Percentiles rank a stretch among this genome's conserved stretches.
Evolutionary conservation across 352 stramenopile genomes (phyloP).

Genomic region (Globisporangium takayamanum): DNA sequence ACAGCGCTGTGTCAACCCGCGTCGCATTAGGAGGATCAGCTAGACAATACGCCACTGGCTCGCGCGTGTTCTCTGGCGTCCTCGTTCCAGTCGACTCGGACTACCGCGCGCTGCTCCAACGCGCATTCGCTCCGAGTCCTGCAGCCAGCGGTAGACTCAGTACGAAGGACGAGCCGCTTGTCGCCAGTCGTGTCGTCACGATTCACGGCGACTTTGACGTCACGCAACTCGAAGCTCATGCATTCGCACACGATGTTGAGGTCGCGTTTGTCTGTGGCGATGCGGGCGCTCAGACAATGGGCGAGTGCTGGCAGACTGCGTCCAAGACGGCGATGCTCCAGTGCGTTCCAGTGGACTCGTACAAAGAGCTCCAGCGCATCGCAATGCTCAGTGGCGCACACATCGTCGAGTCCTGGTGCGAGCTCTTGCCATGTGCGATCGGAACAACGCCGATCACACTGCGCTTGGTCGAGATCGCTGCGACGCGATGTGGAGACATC

Average conservation of each 20-base stretch:
- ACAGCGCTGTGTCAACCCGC: not conserved
- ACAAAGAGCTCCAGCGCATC: conserved; percentile 5
- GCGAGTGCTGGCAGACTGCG: not conserved
- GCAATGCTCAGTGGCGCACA: conserved; percentile 7
- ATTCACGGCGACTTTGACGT: conserved; percentile 5
- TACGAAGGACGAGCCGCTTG: not conserved
- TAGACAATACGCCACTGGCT: not conserved
- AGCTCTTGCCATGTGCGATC: conserved; percentile 5
- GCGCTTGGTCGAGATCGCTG: conserved; percentile 5
- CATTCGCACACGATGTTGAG: not conserved
- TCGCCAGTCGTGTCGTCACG: conserved; percentile 1
- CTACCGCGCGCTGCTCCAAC: not conserved
- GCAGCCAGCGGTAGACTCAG: not conserved
- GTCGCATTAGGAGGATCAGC: conserved; percentile 2
- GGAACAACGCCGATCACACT: not conserved
- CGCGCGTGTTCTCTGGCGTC: conserved; percentile 1
- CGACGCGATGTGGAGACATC: not conserved
- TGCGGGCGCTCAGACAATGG: conserved; percentile 5
- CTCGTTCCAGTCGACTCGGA: not conserved
- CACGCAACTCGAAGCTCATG: not conserved
- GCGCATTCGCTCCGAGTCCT: not conserved
- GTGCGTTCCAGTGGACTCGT: conserved; percentile 1
- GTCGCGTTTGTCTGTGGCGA: conserved; percentile 11
- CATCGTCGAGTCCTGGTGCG: conserved; percentile 12
- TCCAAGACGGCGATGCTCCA: not conserved